A percentile compares a stretch with the other conserved stretches of the same genome.
phyloP scores from a whole-genome alignment of 192 early-diverging fungal species.

The Rhizoclosmatium sp. region DNA sequence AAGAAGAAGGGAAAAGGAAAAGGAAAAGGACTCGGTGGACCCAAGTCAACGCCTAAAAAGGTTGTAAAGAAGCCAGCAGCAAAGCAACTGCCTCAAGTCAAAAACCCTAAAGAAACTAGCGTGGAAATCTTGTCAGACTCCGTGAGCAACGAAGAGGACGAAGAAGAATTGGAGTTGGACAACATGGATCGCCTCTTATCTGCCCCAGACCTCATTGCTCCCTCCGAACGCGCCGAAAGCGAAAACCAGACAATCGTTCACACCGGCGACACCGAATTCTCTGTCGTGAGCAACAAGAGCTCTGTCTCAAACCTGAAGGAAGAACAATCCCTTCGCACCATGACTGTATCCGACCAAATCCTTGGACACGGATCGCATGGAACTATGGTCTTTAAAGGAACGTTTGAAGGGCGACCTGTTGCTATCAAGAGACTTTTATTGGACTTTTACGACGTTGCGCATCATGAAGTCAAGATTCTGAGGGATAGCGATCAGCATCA shows the following conservation, averaged over 20 bases:
- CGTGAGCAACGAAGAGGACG: constrained; percentile 10
- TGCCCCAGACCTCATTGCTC: background rate
- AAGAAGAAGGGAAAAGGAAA: background rate
- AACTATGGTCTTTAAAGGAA: constrained; percentile 95
- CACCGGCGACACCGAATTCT: background rate
- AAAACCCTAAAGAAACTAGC: background rate
- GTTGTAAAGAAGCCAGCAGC: background rate
- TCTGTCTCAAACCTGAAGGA: background rate
- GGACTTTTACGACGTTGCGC: constrained; percentile 96
- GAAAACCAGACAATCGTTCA: background rate
- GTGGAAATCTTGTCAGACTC: constrained; percentile 11
- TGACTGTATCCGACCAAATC: constrained; percentile 68
- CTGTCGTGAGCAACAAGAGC: background rate
- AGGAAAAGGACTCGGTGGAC: background rate
- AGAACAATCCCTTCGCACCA: constrained; percentile 50
- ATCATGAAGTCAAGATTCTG: constrained; percentile 90
- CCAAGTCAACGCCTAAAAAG: background rate
- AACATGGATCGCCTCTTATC: constrained; percentile 27
- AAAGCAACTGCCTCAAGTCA: background rate
- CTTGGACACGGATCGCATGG: constrained; percentile 95
- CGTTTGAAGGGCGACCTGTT: constrained; percentile 88
- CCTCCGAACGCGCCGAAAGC: background rate
- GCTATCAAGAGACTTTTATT: constrained; percentile 93
- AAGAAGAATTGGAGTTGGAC: constrained; percentile 6
- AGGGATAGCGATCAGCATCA: constrained; percentile 95